A percentile compares a stretch with the other conserved stretches of the same genome.
Conservation (phyloP, 2,329 filamentous ascomycete species). For the Periglandula ipomoeae region DNA sequence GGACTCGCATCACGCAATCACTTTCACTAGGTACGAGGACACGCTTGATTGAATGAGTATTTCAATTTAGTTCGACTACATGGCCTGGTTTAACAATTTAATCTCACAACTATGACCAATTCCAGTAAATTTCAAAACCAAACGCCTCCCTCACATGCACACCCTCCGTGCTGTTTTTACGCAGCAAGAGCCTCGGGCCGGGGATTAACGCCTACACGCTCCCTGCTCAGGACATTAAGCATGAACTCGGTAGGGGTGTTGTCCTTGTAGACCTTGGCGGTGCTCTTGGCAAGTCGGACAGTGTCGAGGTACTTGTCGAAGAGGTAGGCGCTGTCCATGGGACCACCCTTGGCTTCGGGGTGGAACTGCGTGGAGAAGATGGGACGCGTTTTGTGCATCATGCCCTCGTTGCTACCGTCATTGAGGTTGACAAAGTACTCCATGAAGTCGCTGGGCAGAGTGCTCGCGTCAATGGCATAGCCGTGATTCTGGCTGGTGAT, state of each 20-base stretch:
- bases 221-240: conserved; percentile 85
- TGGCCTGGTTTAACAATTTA: background rate
- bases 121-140: conserved; percentile 2
- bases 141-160: conserved; percentile 4
- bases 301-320: conserved; percentile 95
- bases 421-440: conserved; percentile 99
- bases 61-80: too few relatives aligned
- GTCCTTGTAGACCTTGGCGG: conserved; percentile 69
- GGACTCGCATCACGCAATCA: too few relatives aligned
- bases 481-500: conserved; percentile 99
- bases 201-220: conserved; percentile 83
- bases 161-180: conserved; percentile 17
- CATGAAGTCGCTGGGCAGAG: conserved; percentile 79
- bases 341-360: conserved; percentile 94
- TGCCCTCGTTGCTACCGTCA: conserved; percentile 92
- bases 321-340: conserved; percentile 89
- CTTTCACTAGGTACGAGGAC: too few relatives aligned
- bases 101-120: background rate
- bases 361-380: conserved; percentile 99
- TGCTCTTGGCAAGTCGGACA: conserved; percentile 81
- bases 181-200: conserved; percentile 42
- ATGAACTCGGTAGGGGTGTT: conserved; percentile 81
- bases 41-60: too few relatives aligned
- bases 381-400: conserved; percentile 91
- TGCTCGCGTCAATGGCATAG: conserved; percentile 83